A percentile compares a stretch with the other conserved stretches of the same genome.
These are phyloP conservation scores for Kluyveromyces lactis DNA, from an alignment of 805 yeast species.

Conservation along the genomic window DNA sequence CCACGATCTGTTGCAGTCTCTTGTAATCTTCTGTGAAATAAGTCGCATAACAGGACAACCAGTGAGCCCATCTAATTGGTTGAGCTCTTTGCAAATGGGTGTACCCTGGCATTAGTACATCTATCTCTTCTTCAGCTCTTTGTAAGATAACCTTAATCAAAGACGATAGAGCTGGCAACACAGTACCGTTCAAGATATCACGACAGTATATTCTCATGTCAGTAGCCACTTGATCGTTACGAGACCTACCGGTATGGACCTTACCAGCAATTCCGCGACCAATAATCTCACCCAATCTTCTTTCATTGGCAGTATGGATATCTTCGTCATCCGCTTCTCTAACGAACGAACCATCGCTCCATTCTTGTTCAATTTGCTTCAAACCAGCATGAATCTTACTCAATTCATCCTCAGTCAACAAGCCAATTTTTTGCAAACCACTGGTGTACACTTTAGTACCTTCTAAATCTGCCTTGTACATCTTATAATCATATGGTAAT, in stretches of 20 bases:
- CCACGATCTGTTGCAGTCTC: slow-evolving; percentile 71
- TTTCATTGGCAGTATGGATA: slow-evolving; percentile 97
- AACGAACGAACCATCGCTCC: slow-evolving; percentile 60
- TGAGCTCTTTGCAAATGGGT: slow-evolving; percentile 98
- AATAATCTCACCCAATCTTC: slow-evolving; percentile 92
- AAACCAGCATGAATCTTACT: slow-evolving; percentile 78
- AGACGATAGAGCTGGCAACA: slow-evolving; percentile 46
- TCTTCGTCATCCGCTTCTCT: slow-evolving; percentile 66
- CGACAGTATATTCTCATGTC: slow-evolving; percentile 95
- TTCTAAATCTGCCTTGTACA: slow-evolving; percentile 89
- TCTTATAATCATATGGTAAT: slow-evolving; percentile 86
- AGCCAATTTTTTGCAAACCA: slow-evolving; percentile 73
- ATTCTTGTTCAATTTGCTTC: slow-evolving; percentile 61
- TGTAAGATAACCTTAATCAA: slow-evolving; percentile 59
- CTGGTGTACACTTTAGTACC: slow-evolving; percentile 91
- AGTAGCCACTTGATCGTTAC: slow-evolving; percentile 99
- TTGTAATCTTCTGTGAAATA: slow-evolving; percentile 86
- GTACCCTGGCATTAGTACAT: slow-evolving; percentile 96
- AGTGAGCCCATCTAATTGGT: slow-evolving; percentile 99
- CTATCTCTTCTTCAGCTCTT: slow-evolving; percentile 82
- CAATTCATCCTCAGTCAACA: slow-evolving; percentile 67
- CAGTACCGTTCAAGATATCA: slow-evolving; percentile 53
- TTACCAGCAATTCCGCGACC: slow-evolving; percentile 93
- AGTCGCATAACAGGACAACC: slow-evolving; percentile 92
- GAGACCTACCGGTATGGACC: slow-evolving; percentile 97